Percentiles rank a stretch among this genome's conserved stretches.
Evolutionary conservation across 192 early-diverging fungal genomes (phyloP).

Genomic region (Rhizophlyctis rosea): DNA sequence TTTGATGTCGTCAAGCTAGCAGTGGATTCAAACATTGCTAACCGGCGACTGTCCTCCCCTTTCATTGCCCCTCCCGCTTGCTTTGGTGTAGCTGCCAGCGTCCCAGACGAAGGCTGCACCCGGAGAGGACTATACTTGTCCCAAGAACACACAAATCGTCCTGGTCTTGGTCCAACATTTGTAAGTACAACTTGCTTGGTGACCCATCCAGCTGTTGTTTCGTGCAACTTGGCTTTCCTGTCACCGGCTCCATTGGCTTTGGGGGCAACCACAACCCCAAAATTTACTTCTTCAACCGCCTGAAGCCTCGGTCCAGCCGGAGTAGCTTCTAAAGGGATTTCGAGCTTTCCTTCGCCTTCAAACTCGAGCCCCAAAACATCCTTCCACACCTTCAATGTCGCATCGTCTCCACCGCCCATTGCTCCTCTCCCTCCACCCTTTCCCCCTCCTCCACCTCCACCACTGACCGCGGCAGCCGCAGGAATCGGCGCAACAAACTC

Average conservation of each 20-base stretch:
- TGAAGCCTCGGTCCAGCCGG: constrained; percentile 29
- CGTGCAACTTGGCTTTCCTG: neutral
- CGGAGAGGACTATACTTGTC: constrained; percentile 15
- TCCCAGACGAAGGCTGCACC: constrained; percentile 9
- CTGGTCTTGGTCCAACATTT: constrained; percentile 26
- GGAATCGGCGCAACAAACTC: constrained; percentile 18
- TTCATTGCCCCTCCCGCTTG: neutral
- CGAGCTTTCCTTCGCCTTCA: constrained; percentile 15
- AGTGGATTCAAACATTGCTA: no score
- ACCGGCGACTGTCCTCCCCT: no score
- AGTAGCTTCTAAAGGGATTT: constrained; percentile 28
- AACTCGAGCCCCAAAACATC: constrained; percentile 27
- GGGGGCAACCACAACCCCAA: constrained; percentile 34
- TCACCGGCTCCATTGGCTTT: no score
- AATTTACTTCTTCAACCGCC: constrained; percentile 28
- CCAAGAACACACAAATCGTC: constrained; percentile 6
- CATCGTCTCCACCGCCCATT: neutral
- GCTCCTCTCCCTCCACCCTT: neutral
- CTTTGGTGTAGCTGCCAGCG: constrained; percentile 12
- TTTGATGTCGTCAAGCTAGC: neutral
- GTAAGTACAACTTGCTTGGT: constrained; percentile 4
- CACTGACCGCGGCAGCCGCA: neutral
- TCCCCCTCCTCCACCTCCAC: neutral
- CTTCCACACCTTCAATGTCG: constrained; percentile 3
- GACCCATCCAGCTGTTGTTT: neutral